These are phyloP conservation scores for Trypanosoma avium DNA, from an alignment of 208 protist species.

Conservation along the genomic window DNA sequence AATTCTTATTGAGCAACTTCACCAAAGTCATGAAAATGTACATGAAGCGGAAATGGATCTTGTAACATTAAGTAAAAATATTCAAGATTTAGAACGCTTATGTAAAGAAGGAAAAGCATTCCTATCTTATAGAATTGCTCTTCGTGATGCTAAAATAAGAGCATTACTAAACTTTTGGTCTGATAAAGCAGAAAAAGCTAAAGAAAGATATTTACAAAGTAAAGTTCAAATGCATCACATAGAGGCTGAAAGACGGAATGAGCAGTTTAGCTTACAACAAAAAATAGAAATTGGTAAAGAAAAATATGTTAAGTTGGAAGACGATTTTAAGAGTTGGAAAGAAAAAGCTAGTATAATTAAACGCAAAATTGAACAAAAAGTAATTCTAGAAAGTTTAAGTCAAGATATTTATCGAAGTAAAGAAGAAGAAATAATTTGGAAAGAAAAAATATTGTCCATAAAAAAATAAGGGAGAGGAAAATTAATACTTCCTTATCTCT, in stretches of 20 bases:
- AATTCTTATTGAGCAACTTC: slow-evolving; percentile 22
- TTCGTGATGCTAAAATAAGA: slow-evolving; percentile 40
- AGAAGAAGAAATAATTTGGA: neutral
- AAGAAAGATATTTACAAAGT: slow-evolving; percentile 32
- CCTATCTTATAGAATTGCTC: slow-evolving; percentile 32
- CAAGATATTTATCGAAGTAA: slow-evolving; percentile 7
- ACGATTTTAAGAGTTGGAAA: slow-evolving; percentile 19
- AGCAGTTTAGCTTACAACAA: slow-evolving; percentile 29
- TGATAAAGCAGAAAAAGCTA: slow-evolving; percentile 21
- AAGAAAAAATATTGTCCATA: slow-evolving; percentile 1
- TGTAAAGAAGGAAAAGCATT: slow-evolving; percentile 23
- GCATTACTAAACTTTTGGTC: slow-evolving; percentile 43
- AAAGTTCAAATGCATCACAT: slow-evolving; percentile 29
- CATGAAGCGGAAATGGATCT: slow-evolving; percentile 30
- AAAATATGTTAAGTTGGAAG: slow-evolving; percentile 31
- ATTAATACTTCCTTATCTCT: neutral
- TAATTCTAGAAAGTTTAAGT: slow-evolving; percentile 6
- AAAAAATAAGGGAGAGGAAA: neutral
- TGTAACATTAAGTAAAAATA: slow-evolving; percentile 19
- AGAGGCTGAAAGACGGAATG: slow-evolving; percentile 1
- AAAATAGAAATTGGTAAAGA: slow-evolving; percentile 27
- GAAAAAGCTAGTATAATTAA: slow-evolving; percentile 24
- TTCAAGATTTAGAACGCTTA: slow-evolving; percentile 23
- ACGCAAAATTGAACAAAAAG: slow-evolving; percentile 2
- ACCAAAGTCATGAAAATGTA: slow-evolving; percentile 33